Evolutionary conservation across 352 stramenopile genomes (phyloP), one percentile per base, ranked within the genome.

Genomic region (Globisporangium barbulae): DNA sequence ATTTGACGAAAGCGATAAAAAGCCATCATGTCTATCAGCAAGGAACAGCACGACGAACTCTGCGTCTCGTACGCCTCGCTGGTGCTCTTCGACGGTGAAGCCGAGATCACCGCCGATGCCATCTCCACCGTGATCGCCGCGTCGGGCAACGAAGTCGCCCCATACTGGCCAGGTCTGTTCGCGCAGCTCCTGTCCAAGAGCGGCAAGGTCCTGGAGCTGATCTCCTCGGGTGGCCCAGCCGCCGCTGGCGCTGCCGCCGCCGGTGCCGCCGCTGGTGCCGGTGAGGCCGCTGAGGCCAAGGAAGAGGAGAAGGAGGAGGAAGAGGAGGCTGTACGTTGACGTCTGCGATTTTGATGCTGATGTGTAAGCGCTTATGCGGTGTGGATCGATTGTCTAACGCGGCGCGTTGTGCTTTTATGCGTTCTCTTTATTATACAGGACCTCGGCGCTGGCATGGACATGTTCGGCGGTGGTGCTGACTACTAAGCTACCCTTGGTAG

Each of bases 21-120:
- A 66, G 68, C 67, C 79, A 84, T 64, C 73, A 93, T 90, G 83
- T 82, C 77, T 72, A 79, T 94, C 70, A 82, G 67, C 72, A 92
- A 92, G 80, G 85, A 94, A 77, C 80, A 91, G 70, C 83, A 94
- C 74, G 85, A 94, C 65, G 85, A 94, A 81, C 75, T 94, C 49
- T 85, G 75, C 79, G 83, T 91, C 62, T 75, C 85, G 55, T 94
- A 94, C 79, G 85, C 85, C 15, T 89, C 85, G 58, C 75, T 94
- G 69, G 83, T 93, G 69, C 82, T 94, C 68, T 91, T 92, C 69
- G 85, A 94, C 65, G 85, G 80, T 37, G 85, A 93, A 65, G 83
- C 85, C 67, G 85, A 94, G 70, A 89, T 94, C 76, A 93, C 81
- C 47, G 68, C 83, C 22, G 84, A 94, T 57, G 71, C 81, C 49